phyloP scores from a whole-genome alignment of 106 monocot genomes.

The Allium sativum region DNA sequence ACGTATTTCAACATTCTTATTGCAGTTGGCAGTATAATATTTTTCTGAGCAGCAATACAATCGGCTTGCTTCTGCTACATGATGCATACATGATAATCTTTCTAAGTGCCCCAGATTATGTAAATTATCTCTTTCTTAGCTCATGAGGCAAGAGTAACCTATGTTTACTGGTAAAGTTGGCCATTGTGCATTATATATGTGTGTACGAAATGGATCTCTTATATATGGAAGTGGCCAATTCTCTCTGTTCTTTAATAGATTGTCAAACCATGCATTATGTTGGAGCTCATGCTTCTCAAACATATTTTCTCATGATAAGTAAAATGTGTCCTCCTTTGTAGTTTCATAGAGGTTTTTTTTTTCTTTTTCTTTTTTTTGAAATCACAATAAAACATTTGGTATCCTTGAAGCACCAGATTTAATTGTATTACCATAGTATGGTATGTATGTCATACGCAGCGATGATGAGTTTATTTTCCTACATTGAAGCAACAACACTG shows the following conservation, averaged over 20 bases:
- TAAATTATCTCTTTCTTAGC: conserved; percentile 16
- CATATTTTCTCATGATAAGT: background rate
- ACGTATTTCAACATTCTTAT: conserved; percentile 28
- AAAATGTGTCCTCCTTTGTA: background rate
- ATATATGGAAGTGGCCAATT: conserved; percentile 8
- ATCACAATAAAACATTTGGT: background rate
- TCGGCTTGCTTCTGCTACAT: conserved; percentile 30
- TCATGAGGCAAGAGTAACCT: conserved; percentile 23
- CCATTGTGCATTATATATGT: conserved; percentile 14
- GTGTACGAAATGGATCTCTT: conserved; percentile 24
- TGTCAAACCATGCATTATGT: background rate
- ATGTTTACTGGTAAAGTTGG: conserved; percentile 9
- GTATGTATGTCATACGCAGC: background rate
- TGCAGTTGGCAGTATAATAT: conserved; percentile 4
- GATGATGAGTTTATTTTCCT: conserved; percentile 6
- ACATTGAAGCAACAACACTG: conserved; percentile 10
- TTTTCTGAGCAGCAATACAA: conserved; percentile 18
- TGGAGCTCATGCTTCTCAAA: conserved; percentile 1
- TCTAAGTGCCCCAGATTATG: conserved; percentile 17
- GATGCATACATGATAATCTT: conserved; percentile 13
- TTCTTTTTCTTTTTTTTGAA: conserved; percentile 8
- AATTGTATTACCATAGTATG: background rate
- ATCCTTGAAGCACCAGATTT: background rate
- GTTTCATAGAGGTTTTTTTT: background rate
- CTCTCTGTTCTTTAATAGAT: background rate